Conservation (phyloP, 192 early-diverging fungal species). For the Mortierella antarctica region DNA sequence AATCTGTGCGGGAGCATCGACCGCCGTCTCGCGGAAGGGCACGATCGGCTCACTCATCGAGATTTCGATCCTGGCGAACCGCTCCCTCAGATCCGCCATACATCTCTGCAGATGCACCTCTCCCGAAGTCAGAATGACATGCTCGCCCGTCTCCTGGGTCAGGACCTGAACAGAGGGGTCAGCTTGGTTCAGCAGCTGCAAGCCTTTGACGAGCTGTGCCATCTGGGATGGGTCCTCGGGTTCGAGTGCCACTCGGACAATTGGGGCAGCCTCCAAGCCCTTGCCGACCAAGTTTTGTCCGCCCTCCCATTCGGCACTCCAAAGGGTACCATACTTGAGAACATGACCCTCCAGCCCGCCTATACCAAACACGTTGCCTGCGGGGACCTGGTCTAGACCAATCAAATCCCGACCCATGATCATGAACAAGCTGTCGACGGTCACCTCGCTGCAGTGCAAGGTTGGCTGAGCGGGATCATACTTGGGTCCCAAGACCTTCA, state of each 20-base stretch:
- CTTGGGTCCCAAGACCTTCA: constrained; percentile 95
- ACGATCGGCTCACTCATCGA: constrained; percentile 96
- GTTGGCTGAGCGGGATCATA: constrained; percentile 77
- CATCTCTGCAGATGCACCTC: constrained; percentile 93
- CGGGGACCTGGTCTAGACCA: constrained; percentile 83
- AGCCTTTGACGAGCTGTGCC: constrained; percentile 83
- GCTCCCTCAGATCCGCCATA: constrained; percentile 91
- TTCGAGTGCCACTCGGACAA: constrained; percentile 96
- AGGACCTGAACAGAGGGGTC: constrained; percentile 95
- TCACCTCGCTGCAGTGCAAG: constrained; percentile 75
- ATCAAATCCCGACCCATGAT: constrained; percentile 98
- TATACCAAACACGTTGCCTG: constrained; percentile 97
- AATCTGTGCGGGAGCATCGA: constrained; percentile 51
- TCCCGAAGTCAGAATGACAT: constrained; percentile 95
- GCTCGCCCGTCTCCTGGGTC: constrained; percentile 95
- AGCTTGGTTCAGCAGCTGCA: constrained; percentile 92
- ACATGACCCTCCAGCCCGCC: constrained; percentile 87
- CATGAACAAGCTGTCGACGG: constrained; percentile 85
- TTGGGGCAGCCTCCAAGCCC: constrained; percentile 78
- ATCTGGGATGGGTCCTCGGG: constrained; percentile 92
- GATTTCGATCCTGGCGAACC: constrained; percentile 95
- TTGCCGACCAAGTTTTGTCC: constrained; percentile 85
- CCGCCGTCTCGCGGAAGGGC: constrained; percentile 95
- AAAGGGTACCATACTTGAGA: constrained; percentile 95
- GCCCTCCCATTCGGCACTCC: constrained; percentile 67